Base-by-base conservation (phyloP, 768 basidiomycete genomes). In the Mycena galericulata region DNA sequence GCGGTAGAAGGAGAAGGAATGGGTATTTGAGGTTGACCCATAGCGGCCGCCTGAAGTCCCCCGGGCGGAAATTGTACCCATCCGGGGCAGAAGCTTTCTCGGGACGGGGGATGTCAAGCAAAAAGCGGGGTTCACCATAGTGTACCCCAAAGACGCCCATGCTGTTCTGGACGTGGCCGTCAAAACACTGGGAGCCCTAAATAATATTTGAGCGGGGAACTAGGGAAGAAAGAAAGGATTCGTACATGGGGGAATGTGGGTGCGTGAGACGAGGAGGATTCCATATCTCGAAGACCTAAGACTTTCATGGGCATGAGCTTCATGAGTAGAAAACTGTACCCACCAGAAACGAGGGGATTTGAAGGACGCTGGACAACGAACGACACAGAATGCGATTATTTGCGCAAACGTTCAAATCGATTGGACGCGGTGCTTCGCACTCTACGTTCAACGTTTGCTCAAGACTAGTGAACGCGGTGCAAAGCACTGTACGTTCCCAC, bases 71-170 rank as follows among this genome's bases (percentile, higher is more conserved):
- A 2, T 45, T 47, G 50, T 59, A 64, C 38, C 47, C 55, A 27
- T 58, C 62, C 36, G 68, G 68, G 27, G 47, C 40, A 30, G 55
- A 0, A 9, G 62, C 62, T 4, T 67, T 34, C 43, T 57, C 32
- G 29, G 47, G 56, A 24, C 26, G 12, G 15, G 68, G 68, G 22
- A 69, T 69, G 34, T 55, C 29, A 10, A 59, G 62, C 24, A 69
- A 26, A 51, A 69, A 69, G 14, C 2, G 5, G 41, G 56, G 68
- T 47, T 69, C 57, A 11, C 62, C 68, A 36, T 54, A 69, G 50
- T 69, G 68, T 22, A 64, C 68, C 46, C 68, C 68, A 55, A 69
- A 69, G 5, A 69, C 30, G 11, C 68, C 62, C 55, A 58, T 24
- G 17, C 18, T 4, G 32, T 63, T 64, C 14, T 18, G 29, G 32